Evolutionary conservation across 306 rosid species (phyloP), one percentile per base, ranked within the genome.

Genomic region (Medicago arabica): DNA sequence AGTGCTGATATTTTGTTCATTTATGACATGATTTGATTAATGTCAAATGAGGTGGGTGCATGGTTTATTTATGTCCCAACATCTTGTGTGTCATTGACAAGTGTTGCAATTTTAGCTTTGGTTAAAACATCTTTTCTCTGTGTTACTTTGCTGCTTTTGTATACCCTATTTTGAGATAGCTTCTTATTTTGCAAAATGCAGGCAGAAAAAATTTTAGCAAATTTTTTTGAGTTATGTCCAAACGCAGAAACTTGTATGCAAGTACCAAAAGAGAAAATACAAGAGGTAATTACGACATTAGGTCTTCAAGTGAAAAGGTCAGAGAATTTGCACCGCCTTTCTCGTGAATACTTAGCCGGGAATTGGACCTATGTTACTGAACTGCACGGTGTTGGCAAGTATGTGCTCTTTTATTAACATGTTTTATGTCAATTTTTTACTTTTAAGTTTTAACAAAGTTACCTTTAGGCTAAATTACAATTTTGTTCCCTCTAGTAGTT

Each of bases 151-250:
- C 28, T 23, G 6, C 36, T 31, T 31, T 31, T 31, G 36, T 31
- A 5, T 31, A 31, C 6, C 49, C 58, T 57, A 17, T 36, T 61
- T 46, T 63, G 65, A 41, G 78, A 59, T 50, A 11, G 21, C 46
- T 77, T 36, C 36, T 31, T 3, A 40, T 64, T 75, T 67, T 70
- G 66, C 46, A 12, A 55, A 16, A 65, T 88, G 88, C 84, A 89
- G 97, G 78, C 77, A 28, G 46, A 40, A 75, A 55, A 18, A 36
- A 51, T 85, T 49, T 0, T 90, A 51, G 50, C 61, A 23, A 57
- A 86, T 17, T 78, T 92, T 17, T 92, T 92, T 77, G 18, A 50
- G 8, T 67, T 92, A 80, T 92, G 96, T 80, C 93, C 93, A 2
- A 66, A 87, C 75, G 93, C 97, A 55, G 75, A 80, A 73, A 50